Evolutionary conservation across 345 rosid species (phyloP).

Genomic region (Sisymbrium altissimum): DNA sequence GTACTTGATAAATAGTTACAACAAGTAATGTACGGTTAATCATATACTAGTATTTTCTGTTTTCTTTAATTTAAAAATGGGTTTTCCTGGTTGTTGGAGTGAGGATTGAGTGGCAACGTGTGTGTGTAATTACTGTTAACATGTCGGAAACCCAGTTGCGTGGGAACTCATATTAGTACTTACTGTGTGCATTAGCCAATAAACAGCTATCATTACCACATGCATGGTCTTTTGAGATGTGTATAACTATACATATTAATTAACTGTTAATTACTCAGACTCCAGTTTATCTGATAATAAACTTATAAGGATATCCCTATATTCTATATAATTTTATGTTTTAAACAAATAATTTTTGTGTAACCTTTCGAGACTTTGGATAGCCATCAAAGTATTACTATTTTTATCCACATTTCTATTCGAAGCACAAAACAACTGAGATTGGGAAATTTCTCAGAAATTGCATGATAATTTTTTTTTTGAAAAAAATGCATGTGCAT

Average conservation of each 20-base stretch:
- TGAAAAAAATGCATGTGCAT: constrained; percentile 17
- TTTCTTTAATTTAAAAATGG: background rate
- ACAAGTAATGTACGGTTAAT: background rate
- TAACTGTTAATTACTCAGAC: background rate
- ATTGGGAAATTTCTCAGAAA: constrained; percentile 19
- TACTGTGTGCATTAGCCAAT: constrained; percentile 1
- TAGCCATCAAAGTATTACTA: constrained; percentile 11
- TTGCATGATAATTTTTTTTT: background rate
- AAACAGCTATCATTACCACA: constrained; percentile 32
- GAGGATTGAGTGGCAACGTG: background rate
- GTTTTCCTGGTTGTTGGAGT: constrained; percentile 3
- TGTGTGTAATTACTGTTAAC: background rate
- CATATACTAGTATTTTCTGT: background rate
- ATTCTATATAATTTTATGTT: background rate
- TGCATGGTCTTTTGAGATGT: constrained; percentile 16
- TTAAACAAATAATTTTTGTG: background rate
- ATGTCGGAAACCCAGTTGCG: constrained; percentile 27
- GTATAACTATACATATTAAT: background rate
- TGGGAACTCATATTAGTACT: constrained; percentile 22
- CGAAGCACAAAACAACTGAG: constrained; percentile 6
- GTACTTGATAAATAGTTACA: background rate
- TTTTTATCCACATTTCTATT: background rate
- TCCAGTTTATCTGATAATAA: constrained; percentile 1
- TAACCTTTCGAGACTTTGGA: constrained; percentile 27
- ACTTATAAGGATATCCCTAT: background rate